Conservation (phyloP, 2,329 filamentous ascomycete species). For the Pyrenochaeta sp. region DNA sequence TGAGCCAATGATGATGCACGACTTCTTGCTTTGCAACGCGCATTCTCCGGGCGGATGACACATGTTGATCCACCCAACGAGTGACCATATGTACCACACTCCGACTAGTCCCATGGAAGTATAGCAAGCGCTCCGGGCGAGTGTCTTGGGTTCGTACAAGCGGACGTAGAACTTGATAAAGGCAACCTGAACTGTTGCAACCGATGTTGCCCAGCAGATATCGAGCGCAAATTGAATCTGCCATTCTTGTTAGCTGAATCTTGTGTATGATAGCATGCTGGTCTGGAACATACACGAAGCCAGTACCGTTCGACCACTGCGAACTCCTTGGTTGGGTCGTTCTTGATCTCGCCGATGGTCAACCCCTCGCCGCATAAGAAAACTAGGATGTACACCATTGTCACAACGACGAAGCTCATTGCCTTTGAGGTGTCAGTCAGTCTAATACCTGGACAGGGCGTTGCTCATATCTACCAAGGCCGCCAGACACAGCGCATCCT, state of each 20-base stretch:
- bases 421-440: conserved; percentile 16
- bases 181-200: conserved; percentile 28
- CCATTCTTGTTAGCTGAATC: conserved; percentile 4
- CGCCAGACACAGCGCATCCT: conserved; percentile 26
- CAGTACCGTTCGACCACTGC: conserved; percentile 16
- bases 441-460: background rate
- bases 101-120: conserved; percentile 17
- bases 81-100: conserved; percentile 25
- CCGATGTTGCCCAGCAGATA: conserved; percentile 30
- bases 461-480: conserved; percentile 21
- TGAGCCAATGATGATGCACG: conserved; percentile 28
- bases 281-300: conserved; percentile 14
- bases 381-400: conserved; percentile 26
- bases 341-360: conserved; percentile 17
- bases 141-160: conserved; percentile 19
- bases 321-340: conserved; percentile 17
- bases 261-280: background rate
- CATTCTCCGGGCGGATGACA: conserved; percentile 30
- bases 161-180: conserved; percentile 29
- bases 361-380: conserved; percentile 28
- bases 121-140: conserved; percentile 16
- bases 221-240: conserved; percentile 32
- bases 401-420: conserved; percentile 26
- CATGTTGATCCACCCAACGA: conserved; percentile 25
- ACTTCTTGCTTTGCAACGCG: conserved; percentile 21